phyloP scores from a whole-genome alignment of 2,329 filamentous ascomycete species.

The Monosporascus sp. region DNA sequence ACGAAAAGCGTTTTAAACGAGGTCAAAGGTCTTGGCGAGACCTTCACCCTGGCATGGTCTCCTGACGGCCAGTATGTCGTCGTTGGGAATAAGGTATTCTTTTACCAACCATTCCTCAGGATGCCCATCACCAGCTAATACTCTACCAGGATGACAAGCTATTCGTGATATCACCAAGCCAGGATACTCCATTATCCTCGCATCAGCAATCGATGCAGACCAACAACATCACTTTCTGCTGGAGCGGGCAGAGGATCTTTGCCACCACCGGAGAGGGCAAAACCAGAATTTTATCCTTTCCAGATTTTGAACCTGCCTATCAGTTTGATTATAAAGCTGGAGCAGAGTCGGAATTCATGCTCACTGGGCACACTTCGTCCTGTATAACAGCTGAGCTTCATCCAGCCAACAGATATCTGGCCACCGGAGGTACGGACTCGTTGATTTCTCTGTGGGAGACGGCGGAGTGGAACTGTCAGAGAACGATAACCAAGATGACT shows the following conservation, averaged over 20 bases:
- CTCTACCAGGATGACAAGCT: constrained; percentile 52
- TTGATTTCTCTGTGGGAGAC: constrained; percentile 76
- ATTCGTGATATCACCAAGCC: constrained; percentile 56
- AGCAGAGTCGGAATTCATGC: constrained; percentile 46
- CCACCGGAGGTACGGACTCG: constrained; percentile 70
- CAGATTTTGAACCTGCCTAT: constrained; percentile 52
- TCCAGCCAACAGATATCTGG: constrained; percentile 65
- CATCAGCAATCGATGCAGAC: constrained; percentile 60
- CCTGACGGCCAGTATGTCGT: constrained; percentile 65
- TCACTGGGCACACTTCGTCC: constrained; percentile 69
- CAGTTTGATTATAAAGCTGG: constrained; percentile 40
- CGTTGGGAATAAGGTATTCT: constrained; percentile 64
- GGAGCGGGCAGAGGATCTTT: constrained; percentile 65
- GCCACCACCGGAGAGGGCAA: constrained; percentile 66
- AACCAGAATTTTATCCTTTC: constrained; percentile 65
- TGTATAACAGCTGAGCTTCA: constrained; percentile 65
- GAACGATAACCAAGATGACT: constrained; percentile 63
- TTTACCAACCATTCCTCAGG: not conserved
- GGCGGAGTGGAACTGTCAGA: constrained; percentile 68
- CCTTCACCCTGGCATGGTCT: constrained; percentile 68
- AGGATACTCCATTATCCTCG: constrained; percentile 48
- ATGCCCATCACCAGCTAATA: not conserved
- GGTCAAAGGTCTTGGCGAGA: constrained; percentile 59
- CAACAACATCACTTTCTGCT: constrained; percentile 70
- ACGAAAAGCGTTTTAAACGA: constrained; percentile 66